Evolutionary conservation across 164 flowering plant genomes (phyloP), one percentile per base, ranked within the genome.

Genomic region (Stephania yunnanensis): DNA sequence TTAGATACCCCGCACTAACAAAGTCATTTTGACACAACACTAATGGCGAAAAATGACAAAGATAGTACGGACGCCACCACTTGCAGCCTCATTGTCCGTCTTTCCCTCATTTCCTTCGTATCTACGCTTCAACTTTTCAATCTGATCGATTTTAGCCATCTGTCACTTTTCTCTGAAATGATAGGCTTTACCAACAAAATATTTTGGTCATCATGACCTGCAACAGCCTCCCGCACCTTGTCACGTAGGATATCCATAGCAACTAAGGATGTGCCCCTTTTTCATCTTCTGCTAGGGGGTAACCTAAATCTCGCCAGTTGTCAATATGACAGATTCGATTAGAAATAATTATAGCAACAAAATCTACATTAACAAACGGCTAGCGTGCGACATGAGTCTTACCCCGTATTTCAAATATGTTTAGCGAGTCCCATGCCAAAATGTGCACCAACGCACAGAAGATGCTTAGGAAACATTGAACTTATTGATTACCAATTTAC

Each of bases 221-320:
- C 80, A 89, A 86, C 90, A 92, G 80, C 71, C 97, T 87, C 45
- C 97, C 98, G 81, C 87, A 88, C 74, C 86, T 93, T 12, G 94
- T 91, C 15, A 94, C 97, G 74, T 88, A 90, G 6, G 97, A 92
- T 74, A 92, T 84, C 94, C 92, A 94, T 73, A 92, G 98, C 95
- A 90, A 66, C 80, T 94, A 97, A 30, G 98, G 98, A 75, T 92
- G 96, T 46, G 90, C 29, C 46, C 97, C 98, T 84, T 94, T 94
- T 93, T 77, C 97, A 94, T 92, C 65, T 75, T 74, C 68, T 25
- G 50, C 52, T 61, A 74, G 9, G 19, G 72, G 74, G 58, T 58
- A 55, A 25, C 75, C 8, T 50, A 17, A 70, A 36, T 9, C 55
- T 50, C 55, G 5, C 5, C 13, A 50, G 13, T 5, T 1, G 13